These are phyloP conservation scores for Infundibulicybe gibba DNA, from an alignment of 768 basidiomycete species.

Conservation along the genomic window DNA sequence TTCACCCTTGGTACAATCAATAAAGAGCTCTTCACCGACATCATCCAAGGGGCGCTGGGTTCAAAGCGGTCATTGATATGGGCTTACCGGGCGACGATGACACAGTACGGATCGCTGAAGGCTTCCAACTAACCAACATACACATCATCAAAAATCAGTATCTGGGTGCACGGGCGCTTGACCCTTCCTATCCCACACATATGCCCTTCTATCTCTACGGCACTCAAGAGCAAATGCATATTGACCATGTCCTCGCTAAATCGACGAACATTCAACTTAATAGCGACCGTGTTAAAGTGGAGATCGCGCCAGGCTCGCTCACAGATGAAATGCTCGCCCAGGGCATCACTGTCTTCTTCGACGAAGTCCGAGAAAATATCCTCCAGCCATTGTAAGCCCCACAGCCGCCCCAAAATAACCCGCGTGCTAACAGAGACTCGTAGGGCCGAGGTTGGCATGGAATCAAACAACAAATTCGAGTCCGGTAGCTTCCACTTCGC, in stretches of 20 bases:
- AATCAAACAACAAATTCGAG: too few species aligned
- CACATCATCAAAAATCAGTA: slow-evolving; percentile 24
- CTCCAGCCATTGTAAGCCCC: too few species aligned
- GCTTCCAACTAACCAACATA: slow-evolving; percentile 19
- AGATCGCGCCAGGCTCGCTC: background rate
- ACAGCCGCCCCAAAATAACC: too few species aligned
- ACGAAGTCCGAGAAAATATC: too few species aligned
- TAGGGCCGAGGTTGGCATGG: too few species aligned
- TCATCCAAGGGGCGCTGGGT: background rate
- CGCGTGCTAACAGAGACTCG: too few species aligned
- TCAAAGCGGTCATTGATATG: background rate
- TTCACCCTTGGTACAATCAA: slow-evolving; percentile 8
- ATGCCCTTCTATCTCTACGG: slow-evolving; percentile 42
- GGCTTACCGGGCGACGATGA: background rate
- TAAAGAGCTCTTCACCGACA: slow-evolving; percentile 3
- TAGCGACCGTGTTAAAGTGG: slow-evolving; percentile 13
- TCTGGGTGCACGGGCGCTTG: slow-evolving; percentile 22
- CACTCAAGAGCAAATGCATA: slow-evolving; percentile 17
- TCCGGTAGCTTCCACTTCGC: too few species aligned
- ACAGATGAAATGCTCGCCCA: background rate
- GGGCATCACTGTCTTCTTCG: too few species aligned
- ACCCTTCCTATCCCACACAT: slow-evolving; percentile 18
- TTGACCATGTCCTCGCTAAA: slow-evolving; percentile 29
- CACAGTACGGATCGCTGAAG: background rate
- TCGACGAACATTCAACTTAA: slow-evolving; percentile 23